Conservation (phyloP, 2,329 filamentous ascomycete species). For the Diaporthe sp. region DNA sequence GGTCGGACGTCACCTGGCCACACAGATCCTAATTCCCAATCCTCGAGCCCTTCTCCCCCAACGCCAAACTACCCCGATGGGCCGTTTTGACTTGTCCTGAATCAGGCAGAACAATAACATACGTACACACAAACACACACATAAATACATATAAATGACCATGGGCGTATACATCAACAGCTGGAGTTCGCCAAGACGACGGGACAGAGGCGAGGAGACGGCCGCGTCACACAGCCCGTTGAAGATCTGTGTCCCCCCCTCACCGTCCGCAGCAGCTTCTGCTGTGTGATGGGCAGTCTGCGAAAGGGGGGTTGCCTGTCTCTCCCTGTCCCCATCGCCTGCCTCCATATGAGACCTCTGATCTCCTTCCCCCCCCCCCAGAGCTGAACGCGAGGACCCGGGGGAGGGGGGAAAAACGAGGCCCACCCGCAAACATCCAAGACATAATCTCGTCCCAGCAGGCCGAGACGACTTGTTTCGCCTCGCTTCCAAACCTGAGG, state of each 20-base stretch:
- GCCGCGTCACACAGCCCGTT: slow-evolving; percentile 21
- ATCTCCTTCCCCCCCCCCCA: neutral
- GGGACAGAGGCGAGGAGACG: neutral
- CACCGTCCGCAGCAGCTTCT: neutral
- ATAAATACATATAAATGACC: neutral
- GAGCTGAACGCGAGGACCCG: neutral
- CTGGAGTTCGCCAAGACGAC: neutral
- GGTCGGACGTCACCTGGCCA: neutral
- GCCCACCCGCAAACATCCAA: neutral
- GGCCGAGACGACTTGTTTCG: slow-evolving; percentile 35
- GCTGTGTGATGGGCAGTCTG: neutral
- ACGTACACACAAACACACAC: neutral
- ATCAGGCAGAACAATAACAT: neutral
- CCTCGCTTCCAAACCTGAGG: slow-evolving; percentile 23
- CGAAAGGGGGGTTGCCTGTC: neutral
- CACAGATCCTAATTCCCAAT: neutral
- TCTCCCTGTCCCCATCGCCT: neutral
- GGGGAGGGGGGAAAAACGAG: too few relatives aligned
- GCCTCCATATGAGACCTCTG: neutral
- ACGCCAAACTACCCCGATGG: too few relatives aligned
- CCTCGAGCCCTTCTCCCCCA: neutral
- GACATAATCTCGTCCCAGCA: slow-evolving; percentile 26
- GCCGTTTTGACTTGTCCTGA: neutral
- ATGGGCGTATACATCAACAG: neutral
- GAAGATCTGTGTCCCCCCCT: slow-evolving; percentile 9